phyloP scores from a whole-genome alignment of 805 yeast genomes.

The Limtongozyma cylindracea region DNA sequence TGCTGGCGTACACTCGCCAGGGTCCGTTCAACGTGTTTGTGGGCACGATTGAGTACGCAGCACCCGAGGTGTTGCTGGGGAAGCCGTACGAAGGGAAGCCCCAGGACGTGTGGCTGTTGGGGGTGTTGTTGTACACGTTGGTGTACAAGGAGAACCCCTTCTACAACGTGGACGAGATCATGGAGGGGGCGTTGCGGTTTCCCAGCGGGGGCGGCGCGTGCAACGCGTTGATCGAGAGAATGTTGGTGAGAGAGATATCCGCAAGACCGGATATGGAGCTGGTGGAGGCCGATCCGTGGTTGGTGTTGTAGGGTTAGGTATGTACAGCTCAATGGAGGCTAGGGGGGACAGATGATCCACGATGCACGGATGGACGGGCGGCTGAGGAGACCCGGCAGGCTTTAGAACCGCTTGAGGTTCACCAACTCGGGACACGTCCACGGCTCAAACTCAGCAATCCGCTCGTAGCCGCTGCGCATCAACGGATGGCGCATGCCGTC shows the following conservation, averaged over 20 bases:
- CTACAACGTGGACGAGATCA: constrained; percentile 82
- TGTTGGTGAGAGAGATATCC: constrained; percentile 52
- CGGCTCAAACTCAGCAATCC: no score
- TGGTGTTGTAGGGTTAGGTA: no score
- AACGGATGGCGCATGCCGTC: no score
- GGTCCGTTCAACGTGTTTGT: constrained; percentile 97
- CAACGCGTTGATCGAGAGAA: constrained; percentile 29
- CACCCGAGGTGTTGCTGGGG: constrained; percentile 87
- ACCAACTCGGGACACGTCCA: no score
- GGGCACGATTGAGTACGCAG: constrained; percentile 93
- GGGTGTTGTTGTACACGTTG: constrained; percentile 71
- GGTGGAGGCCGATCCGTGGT: no score
- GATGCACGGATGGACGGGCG: no score
- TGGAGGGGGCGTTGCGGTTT: constrained; percentile 65
- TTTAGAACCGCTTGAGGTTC: no score
- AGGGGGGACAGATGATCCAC: no score
- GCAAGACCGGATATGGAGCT: no score
- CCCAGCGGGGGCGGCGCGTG: constrained; percentile 46
- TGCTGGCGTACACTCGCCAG: constrained; percentile 71
- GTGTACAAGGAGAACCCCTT: constrained; percentile 90
- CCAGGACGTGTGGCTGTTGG: constrained; percentile 95
- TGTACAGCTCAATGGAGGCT: no score
- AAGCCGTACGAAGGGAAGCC: constrained; percentile 78
- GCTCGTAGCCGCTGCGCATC: no score
- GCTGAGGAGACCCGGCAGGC: no score